Conservation (phyloP, 208 protist genomes). For the Crithidia fasciculata region DNA sequence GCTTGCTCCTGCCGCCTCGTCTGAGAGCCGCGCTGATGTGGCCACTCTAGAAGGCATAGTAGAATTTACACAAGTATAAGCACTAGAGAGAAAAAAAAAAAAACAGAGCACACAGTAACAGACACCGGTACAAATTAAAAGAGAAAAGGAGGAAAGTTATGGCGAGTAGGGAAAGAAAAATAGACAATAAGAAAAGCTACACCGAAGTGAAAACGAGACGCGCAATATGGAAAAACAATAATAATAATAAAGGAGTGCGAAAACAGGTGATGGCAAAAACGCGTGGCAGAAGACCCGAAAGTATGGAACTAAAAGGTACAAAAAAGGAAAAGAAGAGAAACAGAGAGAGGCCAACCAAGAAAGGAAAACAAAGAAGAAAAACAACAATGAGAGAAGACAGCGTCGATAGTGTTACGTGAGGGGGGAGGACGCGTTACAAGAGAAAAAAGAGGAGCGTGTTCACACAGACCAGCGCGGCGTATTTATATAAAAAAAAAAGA, state of each 20-base stretch:
- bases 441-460: too few species aligned
- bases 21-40: background rate
- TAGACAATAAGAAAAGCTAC: background rate
- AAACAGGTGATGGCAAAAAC: too few species aligned
- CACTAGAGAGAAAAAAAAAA: slow-evolving; percentile 14
- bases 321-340: background rate
- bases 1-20: background rate
- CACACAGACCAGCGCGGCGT: too few species aligned
- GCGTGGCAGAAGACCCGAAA: too few species aligned
- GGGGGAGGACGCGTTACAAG: too few species aligned
- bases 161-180: background rate
- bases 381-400: too few species aligned
- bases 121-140: too few species aligned
- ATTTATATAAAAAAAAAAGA: too few species aligned
- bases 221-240: slow-evolving; percentile 10
- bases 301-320: too few species aligned
- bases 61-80: slow-evolving; percentile 1
- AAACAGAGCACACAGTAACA: background rate
- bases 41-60: slow-evolving; percentile 11
- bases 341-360: background rate
- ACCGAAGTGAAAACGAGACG: background rate
- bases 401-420: too few species aligned
- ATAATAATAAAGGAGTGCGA: background rate
- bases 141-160: background rate
- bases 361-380: too few species aligned